These are phyloP conservation scores for Dendrobium nobile DNA, from an alignment of 106 monocot genomes.

Conservation along the genomic window DNA sequence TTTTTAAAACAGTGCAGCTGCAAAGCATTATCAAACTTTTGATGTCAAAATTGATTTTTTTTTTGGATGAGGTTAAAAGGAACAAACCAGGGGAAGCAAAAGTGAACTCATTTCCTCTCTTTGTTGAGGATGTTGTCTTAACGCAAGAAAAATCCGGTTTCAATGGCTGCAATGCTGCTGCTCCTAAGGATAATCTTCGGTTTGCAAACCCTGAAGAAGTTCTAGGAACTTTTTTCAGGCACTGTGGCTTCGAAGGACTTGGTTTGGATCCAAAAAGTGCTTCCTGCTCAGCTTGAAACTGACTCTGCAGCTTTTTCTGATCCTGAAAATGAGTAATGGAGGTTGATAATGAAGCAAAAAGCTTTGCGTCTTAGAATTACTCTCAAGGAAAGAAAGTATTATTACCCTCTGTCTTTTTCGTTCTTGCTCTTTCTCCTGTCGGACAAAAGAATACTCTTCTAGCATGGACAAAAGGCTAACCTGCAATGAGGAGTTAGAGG, in stretches of 20 bases:
- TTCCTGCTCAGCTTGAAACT: slow-evolving; percentile 70
- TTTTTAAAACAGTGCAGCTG: no score
- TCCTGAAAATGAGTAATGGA: slow-evolving; percentile 30
- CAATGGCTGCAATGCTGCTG: slow-evolving; percentile 24
- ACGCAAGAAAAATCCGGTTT: slow-evolving; percentile 19
- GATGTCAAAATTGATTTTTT: no score
- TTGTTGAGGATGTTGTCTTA: slow-evolving; percentile 29
- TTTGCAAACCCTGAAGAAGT: slow-evolving; percentile 34
- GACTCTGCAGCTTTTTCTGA: slow-evolving; percentile 64
- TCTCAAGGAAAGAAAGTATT: background rate
- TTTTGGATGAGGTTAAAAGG: background rate
- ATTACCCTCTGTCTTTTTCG: slow-evolving; percentile 51
- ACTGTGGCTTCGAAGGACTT: slow-evolving; percentile 52
- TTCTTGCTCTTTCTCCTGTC: slow-evolving; percentile 59
- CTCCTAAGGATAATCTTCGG: slow-evolving; percentile 49
- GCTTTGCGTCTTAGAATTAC: background rate
- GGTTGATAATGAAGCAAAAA: background rate
- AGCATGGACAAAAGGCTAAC: slow-evolving; percentile 57
- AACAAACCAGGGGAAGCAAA: slow-evolving; percentile 39
- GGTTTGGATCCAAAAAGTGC: slow-evolving; percentile 66
- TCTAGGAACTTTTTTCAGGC: slow-evolving; percentile 49
- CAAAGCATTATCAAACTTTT: no score
- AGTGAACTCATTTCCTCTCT: slow-evolving; percentile 33
- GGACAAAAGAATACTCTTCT: slow-evolving; percentile 54
- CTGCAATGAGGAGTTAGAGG: slow-evolving; percentile 11